Base-by-base conservation (phyloP, 2,329 filamentous ascomycete species). In the Coniochaeta sp. region DNA sequence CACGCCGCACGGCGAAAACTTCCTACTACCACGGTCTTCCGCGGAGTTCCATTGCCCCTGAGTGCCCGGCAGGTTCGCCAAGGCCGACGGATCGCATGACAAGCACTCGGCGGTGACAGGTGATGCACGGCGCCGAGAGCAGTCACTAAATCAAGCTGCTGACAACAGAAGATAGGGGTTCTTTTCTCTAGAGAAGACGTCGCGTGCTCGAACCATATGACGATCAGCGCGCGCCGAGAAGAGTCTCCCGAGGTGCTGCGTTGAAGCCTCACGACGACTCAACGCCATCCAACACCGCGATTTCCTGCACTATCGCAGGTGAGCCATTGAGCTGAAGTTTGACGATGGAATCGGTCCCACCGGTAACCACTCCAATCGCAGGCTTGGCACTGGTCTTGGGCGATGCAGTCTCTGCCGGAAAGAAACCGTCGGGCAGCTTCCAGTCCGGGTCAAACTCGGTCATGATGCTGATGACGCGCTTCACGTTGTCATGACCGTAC, bases 391-490 rank as follows among this genome's bases (percentile, higher is more conserved):
- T 14, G 1, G 38, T 26, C 5, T 22, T 22, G 3, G 38, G 18
- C 38, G 20, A 12, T 42, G 20, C 20, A 5, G 22, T 5, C 45
- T 30, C 26, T n/a, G 26, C 28, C 5, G 26, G n/a, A 6, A 47
- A 47, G 45, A 47, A 30, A 4, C 45, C 45, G n/a, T 30, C 45
- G 7, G 45, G 45, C 26, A 47, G n/a, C 45, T 47, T 30, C 26
- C 26, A 47, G 3, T 22, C 18, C 26, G 45, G 45, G 10, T 47
- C 45, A 31, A 47, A 47, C 45, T 47, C 45, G 2, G 45, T 47
- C 45, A 47, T 47, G 26, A 26, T 28, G 10, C 16, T 18, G 27
- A 47, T n/a, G 12, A 26, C 18, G 2, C 45, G 45, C n/a, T 47
- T 18, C 45, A 47, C 45, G n/a, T 28, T 22, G 18, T 47, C 27